Evolutionary conservation across 2,329 filamentous ascomycete genomes (phyloP), one percentile per base, ranked within the genome.

Genomic region (Metarhizium sp.): DNA sequence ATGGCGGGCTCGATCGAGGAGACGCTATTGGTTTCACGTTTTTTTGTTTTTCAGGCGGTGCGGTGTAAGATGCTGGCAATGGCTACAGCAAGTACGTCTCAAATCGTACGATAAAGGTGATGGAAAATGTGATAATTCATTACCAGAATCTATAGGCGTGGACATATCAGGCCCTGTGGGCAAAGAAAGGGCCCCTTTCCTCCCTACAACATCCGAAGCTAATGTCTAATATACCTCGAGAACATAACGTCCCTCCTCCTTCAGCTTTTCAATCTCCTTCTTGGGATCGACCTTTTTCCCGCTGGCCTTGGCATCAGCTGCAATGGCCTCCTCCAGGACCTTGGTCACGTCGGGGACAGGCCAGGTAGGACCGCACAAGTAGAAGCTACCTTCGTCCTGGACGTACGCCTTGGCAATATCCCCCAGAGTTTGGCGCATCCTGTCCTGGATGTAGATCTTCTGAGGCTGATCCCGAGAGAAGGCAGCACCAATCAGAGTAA

Each of bases 391-490:
- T 64, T 94, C 87, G 62, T 96, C 84, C 66, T 85, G 77, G 61
- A 96, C 83, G 71, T 97, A 97, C 0, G 91, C 88, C 72, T 91
- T 77, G 57, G 90, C 80, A 60, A 99, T 95, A 59, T 94, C 86
- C 48, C 78, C 75, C 57, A 97, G 75, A 0, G 87, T 90, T 80
- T 97, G 81, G 56, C 94, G 81, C 94, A 99, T 99, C 62, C 92
- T 84, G 71, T 99, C 94, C 78, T 99, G 94, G 67, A 99, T 99
- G 75, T 99, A 99, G 61, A 99, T 96, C 85, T 99, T 99, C 77
- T 96, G 81, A 16, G 90, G 88, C 80, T 99, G 94, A 69, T 99
- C 94, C 69, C 94, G 87, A 57, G 90, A 95, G 79, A 99, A 99
- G 47, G 94, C 94, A 52, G 90, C 85, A 53, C 94, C 94, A 52